phyloP scores from a whole-genome alignment of 495 filamentous ascomycete species.

The Penicillium mononematosum region DNA sequence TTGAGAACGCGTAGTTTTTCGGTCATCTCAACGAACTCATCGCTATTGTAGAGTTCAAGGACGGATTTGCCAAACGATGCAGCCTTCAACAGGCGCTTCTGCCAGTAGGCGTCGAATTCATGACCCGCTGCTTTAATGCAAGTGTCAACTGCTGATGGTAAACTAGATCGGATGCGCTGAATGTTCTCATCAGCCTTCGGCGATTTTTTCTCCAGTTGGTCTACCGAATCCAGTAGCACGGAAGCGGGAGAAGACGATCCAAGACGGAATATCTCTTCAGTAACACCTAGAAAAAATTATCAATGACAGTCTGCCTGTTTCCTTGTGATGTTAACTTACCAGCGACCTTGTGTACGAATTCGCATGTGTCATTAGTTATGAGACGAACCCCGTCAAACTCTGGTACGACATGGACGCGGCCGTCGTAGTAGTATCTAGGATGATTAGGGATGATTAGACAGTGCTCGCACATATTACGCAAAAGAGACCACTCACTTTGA shows the following conservation, averaged over 20 bases:
- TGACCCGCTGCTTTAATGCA: constrained; percentile 90
- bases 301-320: background rate
- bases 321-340: constrained; percentile 33
- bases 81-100: constrained; percentile 91
- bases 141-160: constrained; percentile 87
- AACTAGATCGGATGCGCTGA: constrained; percentile 79
- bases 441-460: constrained; percentile 24
- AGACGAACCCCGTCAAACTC: constrained; percentile 87
- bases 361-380: constrained; percentile 86
- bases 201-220: constrained; percentile 87
- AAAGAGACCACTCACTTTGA: constrained; percentile 50
- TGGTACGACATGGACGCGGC: constrained; percentile 81
- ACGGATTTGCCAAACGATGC: constrained; percentile 97
- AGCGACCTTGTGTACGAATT: constrained; percentile 91
- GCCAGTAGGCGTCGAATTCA: constrained; percentile 87
- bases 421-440: constrained; percentile 80
- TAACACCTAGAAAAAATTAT: constrained; percentile 52
- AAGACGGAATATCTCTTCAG: constrained; percentile 82
- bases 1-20: constrained; percentile 91
- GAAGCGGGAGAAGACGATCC: constrained; percentile 86
- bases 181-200: constrained; percentile 98
- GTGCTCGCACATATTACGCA: background rate
- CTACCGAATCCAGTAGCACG: constrained; percentile 86
- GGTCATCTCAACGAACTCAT: constrained; percentile 98
- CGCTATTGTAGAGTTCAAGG: constrained; percentile 91